Evolutionary conservation across 179 eudicot species (phyloP).

Genomic region (Spergularia azorica): DNA sequence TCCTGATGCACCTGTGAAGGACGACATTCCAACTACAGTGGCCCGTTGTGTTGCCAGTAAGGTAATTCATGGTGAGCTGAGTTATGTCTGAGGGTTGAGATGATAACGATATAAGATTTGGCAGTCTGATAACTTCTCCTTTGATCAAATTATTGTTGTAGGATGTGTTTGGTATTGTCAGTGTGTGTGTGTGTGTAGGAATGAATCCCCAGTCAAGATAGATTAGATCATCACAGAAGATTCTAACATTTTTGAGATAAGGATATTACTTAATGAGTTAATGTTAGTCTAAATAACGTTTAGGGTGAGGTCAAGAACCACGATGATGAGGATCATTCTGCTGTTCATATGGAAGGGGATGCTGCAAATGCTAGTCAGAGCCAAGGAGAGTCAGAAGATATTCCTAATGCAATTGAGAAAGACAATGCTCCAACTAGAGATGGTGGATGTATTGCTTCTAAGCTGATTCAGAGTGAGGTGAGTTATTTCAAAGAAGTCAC

Average conservation of each 20-base stretch:
- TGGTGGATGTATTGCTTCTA: conserved; percentile 9
- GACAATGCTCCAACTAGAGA: not conserved
- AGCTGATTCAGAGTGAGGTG: conserved; percentile 10
- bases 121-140: too few species aligned
- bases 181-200: too few species aligned
- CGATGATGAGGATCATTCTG: not conserved
- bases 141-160: too few species aligned
- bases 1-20: conserved; percentile 15
- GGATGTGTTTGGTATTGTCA: too few species aligned
- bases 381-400: conserved; percentile 2
- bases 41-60: not conserved
- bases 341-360: conserved; percentile 7
- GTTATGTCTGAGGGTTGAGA: not conserved
- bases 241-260: too few species aligned
- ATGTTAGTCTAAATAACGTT: too few species aligned
- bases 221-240: too few species aligned
- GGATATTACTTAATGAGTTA: too few species aligned
- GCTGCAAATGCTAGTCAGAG: conserved; percentile 14
- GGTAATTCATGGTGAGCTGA: not conserved
- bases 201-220: too few species aligned
- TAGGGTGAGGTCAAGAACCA: too few species aligned
- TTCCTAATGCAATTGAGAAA: conserved; percentile 16
- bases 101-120: too few species aligned
- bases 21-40: not conserved
- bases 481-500: not conserved